A percentile compares a stretch with the other conserved stretches of the same genome.
Evolutionary conservation across 768 basidiomycete species (phyloP).

Genomic region (Boletus rubescentipes): DNA sequence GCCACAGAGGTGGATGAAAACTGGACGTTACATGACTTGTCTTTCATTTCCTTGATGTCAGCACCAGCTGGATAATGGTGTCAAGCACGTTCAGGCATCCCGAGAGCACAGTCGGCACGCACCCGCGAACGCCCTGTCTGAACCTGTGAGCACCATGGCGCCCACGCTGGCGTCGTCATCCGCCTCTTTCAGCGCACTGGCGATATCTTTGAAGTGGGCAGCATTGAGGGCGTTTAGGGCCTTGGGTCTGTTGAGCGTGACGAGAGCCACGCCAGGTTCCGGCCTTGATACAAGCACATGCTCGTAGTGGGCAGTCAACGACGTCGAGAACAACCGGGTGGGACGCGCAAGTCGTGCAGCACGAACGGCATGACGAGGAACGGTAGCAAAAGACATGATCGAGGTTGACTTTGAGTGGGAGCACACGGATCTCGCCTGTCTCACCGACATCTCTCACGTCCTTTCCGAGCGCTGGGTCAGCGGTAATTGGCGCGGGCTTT

Average conservation of each 20-base stretch:
- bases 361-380: conserved; percentile 6
- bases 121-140: conserved; percentile 93
- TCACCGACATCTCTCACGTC: not conserved
- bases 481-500: not conserved
- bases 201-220: conserved; percentile 79
- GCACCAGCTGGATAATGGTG: conserved; percentile 67
- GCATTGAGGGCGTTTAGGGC: conserved; percentile 85
- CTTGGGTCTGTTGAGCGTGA: conserved; percentile 88
- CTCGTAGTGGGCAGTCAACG: conserved; percentile 46
- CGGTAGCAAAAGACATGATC: conserved; percentile 19
- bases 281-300: conserved; percentile 71
- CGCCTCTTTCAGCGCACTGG: conserved; percentile 67
- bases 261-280: conserved; percentile 66
- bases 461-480: not conserved
- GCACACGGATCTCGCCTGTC: not conserved
- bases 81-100: not conserved
- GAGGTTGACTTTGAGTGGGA: not conserved
- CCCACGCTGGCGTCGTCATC: conserved; percentile 72
- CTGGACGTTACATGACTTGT: conserved; percentile 74
- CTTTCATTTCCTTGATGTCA: conserved; percentile 99
- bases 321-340: conserved; percentile 27
- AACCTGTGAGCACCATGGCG: conserved; percentile 91
- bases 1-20: not conserved
- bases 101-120: conserved; percentile 21
- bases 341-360: not conserved